Conservation (phyloP, 208 protist species). For the Acanthamoeba castellanii region DNA sequence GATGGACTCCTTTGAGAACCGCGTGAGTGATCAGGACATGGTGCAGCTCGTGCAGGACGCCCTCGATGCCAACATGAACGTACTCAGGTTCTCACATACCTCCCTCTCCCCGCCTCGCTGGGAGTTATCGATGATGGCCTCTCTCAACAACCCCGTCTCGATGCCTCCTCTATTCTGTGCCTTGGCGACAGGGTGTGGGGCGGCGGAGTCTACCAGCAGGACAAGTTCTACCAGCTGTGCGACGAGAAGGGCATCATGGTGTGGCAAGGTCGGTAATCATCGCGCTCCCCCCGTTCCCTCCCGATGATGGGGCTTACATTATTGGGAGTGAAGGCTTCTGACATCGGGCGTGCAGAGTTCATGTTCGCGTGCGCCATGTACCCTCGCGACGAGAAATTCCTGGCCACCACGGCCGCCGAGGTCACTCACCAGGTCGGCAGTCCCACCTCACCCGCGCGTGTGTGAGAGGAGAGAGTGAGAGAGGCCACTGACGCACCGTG, state of each 20-base stretch:
- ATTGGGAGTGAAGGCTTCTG: no score
- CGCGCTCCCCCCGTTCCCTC: no score
- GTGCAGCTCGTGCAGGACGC: slow-evolving; percentile 75
- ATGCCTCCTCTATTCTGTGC: no score
- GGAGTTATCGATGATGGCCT: background rate
- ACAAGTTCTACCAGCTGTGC: slow-evolving; percentile 88
- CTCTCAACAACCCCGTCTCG: background rate
- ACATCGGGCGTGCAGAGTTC: slow-evolving; percentile 40
- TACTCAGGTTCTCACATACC: background rate
- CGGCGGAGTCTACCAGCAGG: slow-evolving; percentile 88
- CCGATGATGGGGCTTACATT: background rate
- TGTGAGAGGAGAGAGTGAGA: background rate
- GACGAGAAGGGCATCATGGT: slow-evolving; percentile 89
- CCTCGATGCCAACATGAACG: slow-evolving; percentile 70
- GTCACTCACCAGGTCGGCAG: slow-evolving; percentile 78
- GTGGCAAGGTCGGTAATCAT: slow-evolving; percentile 88
- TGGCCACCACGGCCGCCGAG: slow-evolving; percentile 79
- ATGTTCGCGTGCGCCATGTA: slow-evolving; percentile 91
- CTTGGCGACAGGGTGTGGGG: slow-evolving; percentile 87
- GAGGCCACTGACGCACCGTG: slow-evolving; percentile 50
- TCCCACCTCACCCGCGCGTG: background rate
- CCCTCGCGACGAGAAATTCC: slow-evolving; percentile 84
- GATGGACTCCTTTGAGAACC: slow-evolving; percentile 80
- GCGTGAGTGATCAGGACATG: background rate
- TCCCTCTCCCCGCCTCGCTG: background rate